Evolutionary conservation across 495 filamentous ascomycete genomes (phyloP).

Genomic region (Hypoxylon fuscum): DNA sequence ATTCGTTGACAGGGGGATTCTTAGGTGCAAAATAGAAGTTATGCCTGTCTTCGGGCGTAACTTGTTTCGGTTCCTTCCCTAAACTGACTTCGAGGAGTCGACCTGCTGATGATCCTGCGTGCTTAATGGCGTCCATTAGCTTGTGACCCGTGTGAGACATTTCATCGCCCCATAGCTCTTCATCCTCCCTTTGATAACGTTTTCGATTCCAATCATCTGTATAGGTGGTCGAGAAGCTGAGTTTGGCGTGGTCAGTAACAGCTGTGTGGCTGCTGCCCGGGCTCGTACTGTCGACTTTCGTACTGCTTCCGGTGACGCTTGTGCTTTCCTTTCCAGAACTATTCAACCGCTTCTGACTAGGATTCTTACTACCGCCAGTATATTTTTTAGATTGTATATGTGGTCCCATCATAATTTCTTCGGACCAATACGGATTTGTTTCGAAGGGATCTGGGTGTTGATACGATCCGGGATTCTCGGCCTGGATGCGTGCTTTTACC

Average conservation of each 20-base stretch:
- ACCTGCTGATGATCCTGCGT: constrained; percentile 60
- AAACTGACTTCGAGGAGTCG: constrained; percentile 57
- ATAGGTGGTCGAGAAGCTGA: constrained; percentile 46
- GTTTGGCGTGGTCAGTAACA: constrained; percentile 26
- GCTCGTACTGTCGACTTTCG: constrained; percentile 38
- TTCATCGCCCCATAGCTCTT: constrained; percentile 77
- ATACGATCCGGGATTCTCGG: constrained; percentile 76
- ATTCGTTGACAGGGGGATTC: constrained; percentile 84
- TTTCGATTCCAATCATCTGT: constrained; percentile 73
- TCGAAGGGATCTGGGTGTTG: constrained; percentile 81
- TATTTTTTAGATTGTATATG: constrained; percentile 69
- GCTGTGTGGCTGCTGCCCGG: constrained; percentile 30
- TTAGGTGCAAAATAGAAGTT: constrained; percentile 70
- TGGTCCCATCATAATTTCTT: constrained; percentile 84
- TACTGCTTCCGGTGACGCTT: constrained; percentile 45
- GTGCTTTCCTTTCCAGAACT: constrained; percentile 51
- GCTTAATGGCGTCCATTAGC: constrained; percentile 60
- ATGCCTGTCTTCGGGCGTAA: constrained; percentile 55
- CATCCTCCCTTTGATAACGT: constrained; percentile 85
- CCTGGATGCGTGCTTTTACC: constrained; percentile 66
- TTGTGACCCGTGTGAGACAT: constrained; percentile 51
- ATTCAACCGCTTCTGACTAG: constrained; percentile 63
- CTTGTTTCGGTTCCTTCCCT: constrained; percentile 46
- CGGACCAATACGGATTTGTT: constrained; percentile 86
- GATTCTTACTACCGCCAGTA: constrained; percentile 59